phyloP scores from a whole-genome alignment of 345 rosid genomes.

The Melaleuca quinquenervia region DNA sequence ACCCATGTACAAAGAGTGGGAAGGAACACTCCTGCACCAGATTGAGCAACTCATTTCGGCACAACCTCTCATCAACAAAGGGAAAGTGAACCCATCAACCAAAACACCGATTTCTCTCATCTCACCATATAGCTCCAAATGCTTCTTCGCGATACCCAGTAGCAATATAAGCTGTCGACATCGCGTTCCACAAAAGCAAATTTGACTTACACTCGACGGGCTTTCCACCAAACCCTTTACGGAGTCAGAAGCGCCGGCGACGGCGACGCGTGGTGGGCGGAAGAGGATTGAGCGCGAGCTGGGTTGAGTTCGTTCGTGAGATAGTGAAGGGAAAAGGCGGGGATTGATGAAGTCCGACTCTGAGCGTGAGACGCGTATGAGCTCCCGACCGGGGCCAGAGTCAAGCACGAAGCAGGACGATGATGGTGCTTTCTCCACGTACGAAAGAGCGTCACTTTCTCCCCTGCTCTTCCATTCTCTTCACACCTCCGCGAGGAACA shows the following conservation, averaged over 20 bases:
- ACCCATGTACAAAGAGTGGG: conserved; percentile 39
- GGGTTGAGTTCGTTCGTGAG: not conserved
- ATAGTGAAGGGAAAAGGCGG: not conserved
- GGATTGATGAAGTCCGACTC: not conserved
- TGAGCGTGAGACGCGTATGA: not conserved
- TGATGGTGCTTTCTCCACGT: not conserved
- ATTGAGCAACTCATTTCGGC: conserved; percentile 12
- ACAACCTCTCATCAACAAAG: conserved; percentile 43
- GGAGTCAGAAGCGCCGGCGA: conserved; percentile 17
- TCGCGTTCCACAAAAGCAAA: conserved; percentile 42
- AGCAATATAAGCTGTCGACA: conserved; percentile 36
- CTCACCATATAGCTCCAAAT: conserved; percentile 24
- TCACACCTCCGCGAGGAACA: too few relatives aligned
- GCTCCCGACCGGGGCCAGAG: not conserved
- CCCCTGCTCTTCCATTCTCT: too few relatives aligned
- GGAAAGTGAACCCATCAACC: conserved; percentile 54
- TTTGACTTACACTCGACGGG: conserved; percentile 20
- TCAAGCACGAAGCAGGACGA: not conserved
- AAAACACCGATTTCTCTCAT: conserved; percentile 38
- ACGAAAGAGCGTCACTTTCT: not conserved
- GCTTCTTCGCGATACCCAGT: conserved; percentile 26
- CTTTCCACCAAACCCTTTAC: conserved; percentile 29
- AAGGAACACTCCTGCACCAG: conserved; percentile 29
- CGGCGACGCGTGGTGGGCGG: conserved; percentile 17
- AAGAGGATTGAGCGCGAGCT: conserved; percentile 1